phyloP scores from a whole-genome alignment of 768 basidiomycete species.

The Boletellus sp. region DNA sequence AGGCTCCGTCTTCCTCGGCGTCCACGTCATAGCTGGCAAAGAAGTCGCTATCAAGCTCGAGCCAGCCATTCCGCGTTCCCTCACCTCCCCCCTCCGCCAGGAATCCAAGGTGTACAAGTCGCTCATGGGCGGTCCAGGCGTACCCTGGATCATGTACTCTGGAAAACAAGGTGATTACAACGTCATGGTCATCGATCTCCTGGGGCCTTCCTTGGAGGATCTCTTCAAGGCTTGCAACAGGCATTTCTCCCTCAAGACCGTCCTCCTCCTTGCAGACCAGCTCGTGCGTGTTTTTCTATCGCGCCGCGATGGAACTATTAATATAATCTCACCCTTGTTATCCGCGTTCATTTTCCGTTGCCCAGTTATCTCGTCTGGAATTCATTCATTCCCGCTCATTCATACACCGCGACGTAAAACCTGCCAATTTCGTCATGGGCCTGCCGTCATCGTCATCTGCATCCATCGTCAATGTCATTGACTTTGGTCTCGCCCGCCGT shows the following conservation, averaged over 20 bases:
- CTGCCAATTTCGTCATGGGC: constrained; percentile 98
- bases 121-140: constrained; percentile 82
- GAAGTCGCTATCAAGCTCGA: constrained; percentile 84
- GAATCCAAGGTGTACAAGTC: constrained; percentile 92
- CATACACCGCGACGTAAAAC: constrained; percentile 96
- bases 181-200: constrained; percentile 95
- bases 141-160: constrained; percentile 91
- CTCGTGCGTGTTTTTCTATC: constrained; percentile 53
- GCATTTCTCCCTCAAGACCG: constrained; percentile 92
- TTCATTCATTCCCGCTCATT: constrained; percentile 95
- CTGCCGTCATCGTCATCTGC: constrained; percentile 51
- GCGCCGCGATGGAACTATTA: constrained; percentile 4
- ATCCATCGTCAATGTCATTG: constrained; percentile 85
- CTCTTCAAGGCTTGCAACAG: constrained; percentile 87
- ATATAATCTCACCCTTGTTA: constrained; percentile 13
- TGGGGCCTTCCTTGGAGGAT: constrained; percentile 87
- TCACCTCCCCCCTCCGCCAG: constrained; percentile 70
- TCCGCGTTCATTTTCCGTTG: constrained; percentile 18
- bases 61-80: constrained; percentile 46
- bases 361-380: constrained; percentile 88
- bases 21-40: constrained; percentile 78
- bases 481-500: constrained; percentile 82
- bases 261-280: constrained; percentile 90
- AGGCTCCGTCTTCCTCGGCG: constrained; percentile 78
- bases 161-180: constrained; percentile 93